phyloP scores from a whole-genome alignment of 805 yeast species.

The Sungouiozyma intestinalis region DNA sequence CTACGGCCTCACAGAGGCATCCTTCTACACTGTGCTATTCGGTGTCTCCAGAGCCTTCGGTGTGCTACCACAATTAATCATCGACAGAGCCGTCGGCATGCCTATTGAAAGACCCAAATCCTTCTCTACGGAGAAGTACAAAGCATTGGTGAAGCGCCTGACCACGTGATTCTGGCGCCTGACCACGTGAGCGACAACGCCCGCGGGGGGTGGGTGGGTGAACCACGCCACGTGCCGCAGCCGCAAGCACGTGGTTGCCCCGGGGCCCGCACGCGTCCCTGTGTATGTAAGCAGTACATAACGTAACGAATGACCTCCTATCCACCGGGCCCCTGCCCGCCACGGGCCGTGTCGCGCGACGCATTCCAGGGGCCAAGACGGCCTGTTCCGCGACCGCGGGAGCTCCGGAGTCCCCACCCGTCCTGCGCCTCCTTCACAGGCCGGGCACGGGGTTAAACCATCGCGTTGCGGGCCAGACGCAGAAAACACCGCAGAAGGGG shows the following conservation, averaged over 20 bases:
- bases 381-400: no score
- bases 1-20: slow-evolving; percentile 73
- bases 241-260: no score
- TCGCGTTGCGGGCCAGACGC: no score
- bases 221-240: neutral
- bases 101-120: slow-evolving; percentile 88
- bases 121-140: slow-evolving; percentile 87
- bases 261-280: no score
- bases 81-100: slow-evolving; percentile 72
- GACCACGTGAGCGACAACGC: neutral
- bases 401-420: no score
- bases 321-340: no score
- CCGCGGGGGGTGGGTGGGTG: neutral
- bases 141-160: slow-evolving; percentile 49
- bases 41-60: slow-evolving; percentile 85
- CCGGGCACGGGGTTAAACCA: no score
- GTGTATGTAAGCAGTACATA: no score
- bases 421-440: no score
- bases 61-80: slow-evolving; percentile 74
- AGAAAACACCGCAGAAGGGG: no score
- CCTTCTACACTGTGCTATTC: slow-evolving; percentile 77
- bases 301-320: neutral
- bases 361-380: neutral
- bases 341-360: no score
- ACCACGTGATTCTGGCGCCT: neutral